These are phyloP conservation scores for Sporobolomyces pararoseus DNA, from an alignment of 768 basidiomycete species.

Conservation along the genomic window DNA sequence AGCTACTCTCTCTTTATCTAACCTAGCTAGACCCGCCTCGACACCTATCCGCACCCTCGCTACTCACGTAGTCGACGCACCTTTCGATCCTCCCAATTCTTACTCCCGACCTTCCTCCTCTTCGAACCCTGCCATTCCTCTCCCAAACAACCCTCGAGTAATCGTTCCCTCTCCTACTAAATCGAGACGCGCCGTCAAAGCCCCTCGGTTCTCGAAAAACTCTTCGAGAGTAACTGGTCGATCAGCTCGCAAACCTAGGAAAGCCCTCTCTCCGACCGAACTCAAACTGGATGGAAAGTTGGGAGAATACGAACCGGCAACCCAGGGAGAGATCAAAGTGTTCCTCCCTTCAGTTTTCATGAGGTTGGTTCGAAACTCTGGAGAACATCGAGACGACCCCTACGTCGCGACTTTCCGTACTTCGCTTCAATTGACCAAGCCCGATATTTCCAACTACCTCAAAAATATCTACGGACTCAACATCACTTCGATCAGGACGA, in stretches of 20 bases:
- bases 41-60: constrained; percentile 12
- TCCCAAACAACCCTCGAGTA: constrained; percentile 21
- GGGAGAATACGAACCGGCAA: constrained; percentile 16
- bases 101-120: background rate
- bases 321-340: constrained; percentile 28
- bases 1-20: background rate
- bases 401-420: constrained; percentile 46
- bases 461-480: constrained; percentile 44
- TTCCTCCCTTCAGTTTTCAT: constrained; percentile 44
- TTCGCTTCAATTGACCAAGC: constrained; percentile 44
- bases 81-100: constrained; percentile 25
- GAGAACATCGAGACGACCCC: constrained; percentile 41
- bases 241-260: constrained; percentile 14
- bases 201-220: constrained; percentile 18
- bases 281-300: constrained; percentile 17
- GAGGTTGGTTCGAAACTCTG: constrained; percentile 45
- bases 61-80: constrained; percentile 20
- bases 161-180: constrained; percentile 5
- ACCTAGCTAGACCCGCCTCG: background rate
- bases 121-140: constrained; percentile 6
- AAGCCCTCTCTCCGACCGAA: constrained; percentile 22
- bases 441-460: constrained; percentile 46
- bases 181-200: background rate
- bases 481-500: constrained; percentile 42
- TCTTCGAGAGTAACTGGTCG: constrained; percentile 38